Percentiles rank a stretch among this genome's conserved stretches.
Evolutionary conservation across 441 rosid genomes (phyloP).

Genomic region (Gossypium trilobum): DNA sequence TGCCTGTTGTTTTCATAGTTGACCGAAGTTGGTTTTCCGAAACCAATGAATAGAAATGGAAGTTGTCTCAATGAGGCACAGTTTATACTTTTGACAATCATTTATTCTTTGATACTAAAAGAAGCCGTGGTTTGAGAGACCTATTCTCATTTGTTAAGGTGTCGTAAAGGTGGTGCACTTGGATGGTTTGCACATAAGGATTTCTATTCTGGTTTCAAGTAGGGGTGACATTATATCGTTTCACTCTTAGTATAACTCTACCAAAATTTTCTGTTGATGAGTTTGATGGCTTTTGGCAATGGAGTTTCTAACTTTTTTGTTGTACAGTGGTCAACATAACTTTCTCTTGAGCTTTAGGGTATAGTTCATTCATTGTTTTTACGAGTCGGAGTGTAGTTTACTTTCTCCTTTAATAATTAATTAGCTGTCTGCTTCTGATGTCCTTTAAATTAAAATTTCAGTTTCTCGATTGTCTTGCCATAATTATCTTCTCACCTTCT

Average conservation of each 20-base stretch:
- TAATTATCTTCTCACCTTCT: neutral
- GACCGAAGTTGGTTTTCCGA: slow-evolving; percentile 22
- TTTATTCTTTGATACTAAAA: slow-evolving; percentile 1
- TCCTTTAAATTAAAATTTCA: neutral
- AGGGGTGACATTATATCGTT: neutral
- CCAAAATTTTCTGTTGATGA: neutral
- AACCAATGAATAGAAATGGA: slow-evolving; percentile 19
- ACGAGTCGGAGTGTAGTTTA: neutral
- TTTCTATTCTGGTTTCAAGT: neutral
- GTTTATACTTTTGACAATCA: neutral
- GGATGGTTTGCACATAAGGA: neutral
- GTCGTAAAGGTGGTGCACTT: slow-evolving; percentile 4
- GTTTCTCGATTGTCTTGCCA: neutral
- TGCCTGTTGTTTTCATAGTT: slow-evolving; percentile 41
- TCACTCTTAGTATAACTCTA: neutral
- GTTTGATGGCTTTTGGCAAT: neutral
- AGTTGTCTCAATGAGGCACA: slow-evolving; percentile 4
- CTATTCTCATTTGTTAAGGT: slow-evolving; percentile 4
- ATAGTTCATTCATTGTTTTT: neutral
- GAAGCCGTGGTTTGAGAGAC: slow-evolving; percentile 10
- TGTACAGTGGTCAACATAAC: neutral
- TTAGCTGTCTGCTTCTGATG: neutral
- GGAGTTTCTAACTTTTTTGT: neutral
- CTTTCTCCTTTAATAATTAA: neutral
- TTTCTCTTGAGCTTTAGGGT: neutral